Conservation (phyloP, 495 filamentous ascomycete genomes). For the Gamarada debralockiae region DNA sequence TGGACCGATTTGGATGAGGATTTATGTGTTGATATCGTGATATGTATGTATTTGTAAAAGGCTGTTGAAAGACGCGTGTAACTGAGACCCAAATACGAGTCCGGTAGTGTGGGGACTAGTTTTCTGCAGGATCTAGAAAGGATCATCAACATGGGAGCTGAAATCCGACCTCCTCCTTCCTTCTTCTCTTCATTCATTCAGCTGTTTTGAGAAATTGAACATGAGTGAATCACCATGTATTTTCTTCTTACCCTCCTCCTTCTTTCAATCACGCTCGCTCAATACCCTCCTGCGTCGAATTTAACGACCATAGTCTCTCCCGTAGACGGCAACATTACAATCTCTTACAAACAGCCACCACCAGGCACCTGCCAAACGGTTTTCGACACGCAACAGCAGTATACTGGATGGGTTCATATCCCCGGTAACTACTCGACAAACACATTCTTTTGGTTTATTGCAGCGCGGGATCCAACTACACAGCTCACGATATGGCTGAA, state of each 20-base stretch:
- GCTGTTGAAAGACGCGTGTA: too few relatives aligned
- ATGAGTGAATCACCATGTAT: slow-evolving; percentile 25
- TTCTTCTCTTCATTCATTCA: background rate
- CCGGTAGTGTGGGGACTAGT: too few relatives aligned
- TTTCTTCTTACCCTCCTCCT: slow-evolving; percentile 11
- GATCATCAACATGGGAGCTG: too few relatives aligned
- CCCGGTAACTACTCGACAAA: slow-evolving; percentile 59
- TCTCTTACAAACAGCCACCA: slow-evolving; percentile 54
- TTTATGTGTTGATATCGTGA: too few relatives aligned
- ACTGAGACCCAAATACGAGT: too few relatives aligned
- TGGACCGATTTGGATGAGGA: too few relatives aligned
- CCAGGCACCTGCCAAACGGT: slow-evolving; percentile 50
- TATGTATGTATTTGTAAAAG: too few relatives aligned
- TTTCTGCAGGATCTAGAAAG: too few relatives aligned
- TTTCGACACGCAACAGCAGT: slow-evolving; percentile 53
- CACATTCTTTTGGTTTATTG: slow-evolving; percentile 79
- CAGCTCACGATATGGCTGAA: slow-evolving; percentile 68
- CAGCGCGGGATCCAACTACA: slow-evolving; percentile 54
- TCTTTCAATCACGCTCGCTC: slow-evolving; percentile 19
- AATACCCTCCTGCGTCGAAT: slow-evolving; percentile 31
- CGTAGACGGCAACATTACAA: slow-evolving; percentile 53
- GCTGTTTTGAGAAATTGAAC: slow-evolving; percentile 3
- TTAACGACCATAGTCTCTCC: slow-evolving; percentile 51
- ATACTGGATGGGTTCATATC: slow-evolving; percentile 45
- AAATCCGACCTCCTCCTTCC: background rate